Percentiles rank a stretch among this genome's conserved stretches.
These are phyloP conservation scores for Rubia peregrina DNA, from an alignment of 305 asterid species.

Conservation along the genomic window DNA sequence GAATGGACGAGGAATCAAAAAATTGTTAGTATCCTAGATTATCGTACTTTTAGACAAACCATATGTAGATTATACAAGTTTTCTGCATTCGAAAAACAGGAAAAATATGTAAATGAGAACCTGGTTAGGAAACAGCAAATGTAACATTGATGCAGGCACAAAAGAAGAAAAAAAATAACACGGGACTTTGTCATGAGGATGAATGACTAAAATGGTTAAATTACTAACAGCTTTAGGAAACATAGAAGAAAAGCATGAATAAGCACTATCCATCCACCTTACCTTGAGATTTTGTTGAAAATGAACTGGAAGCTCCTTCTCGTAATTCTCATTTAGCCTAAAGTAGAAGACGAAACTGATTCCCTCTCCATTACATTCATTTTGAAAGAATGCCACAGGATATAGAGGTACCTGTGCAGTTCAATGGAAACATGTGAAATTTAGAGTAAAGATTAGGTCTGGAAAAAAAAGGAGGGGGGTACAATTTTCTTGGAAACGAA, in stretches of 20 bases:
- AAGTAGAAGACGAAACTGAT: slow-evolving; percentile 72
- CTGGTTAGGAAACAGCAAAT: neutral
- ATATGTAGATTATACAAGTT: too few species aligned
- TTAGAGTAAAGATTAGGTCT: neutral
- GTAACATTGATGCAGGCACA: slow-evolving; percentile 4
- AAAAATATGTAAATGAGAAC: neutral
- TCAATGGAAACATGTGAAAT: slow-evolving; percentile 6
- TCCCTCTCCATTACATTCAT: slow-evolving; percentile 77
- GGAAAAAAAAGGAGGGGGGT: neutral
- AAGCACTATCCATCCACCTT: slow-evolving; percentile 20
- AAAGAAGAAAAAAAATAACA: neutral
- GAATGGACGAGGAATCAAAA: neutral
- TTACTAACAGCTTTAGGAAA: neutral
- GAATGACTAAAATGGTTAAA: slow-evolving; percentile 1
- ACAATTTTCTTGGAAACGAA: neutral
- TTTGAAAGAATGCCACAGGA: slow-evolving; percentile 70
- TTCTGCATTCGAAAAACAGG: slow-evolving; percentile 36
- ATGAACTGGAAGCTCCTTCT: slow-evolving; percentile 59
- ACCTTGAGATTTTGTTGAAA: slow-evolving; percentile 82
- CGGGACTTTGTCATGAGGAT: neutral
- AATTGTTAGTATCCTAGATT: too few species aligned
- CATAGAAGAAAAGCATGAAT: neutral
- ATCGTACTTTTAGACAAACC: too few species aligned
- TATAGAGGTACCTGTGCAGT: slow-evolving; percentile 67
- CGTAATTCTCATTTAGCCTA: slow-evolving; percentile 67